Base-by-base conservation (phyloP, 306 rosid genomes). In the Abrus precatorius region DNA sequence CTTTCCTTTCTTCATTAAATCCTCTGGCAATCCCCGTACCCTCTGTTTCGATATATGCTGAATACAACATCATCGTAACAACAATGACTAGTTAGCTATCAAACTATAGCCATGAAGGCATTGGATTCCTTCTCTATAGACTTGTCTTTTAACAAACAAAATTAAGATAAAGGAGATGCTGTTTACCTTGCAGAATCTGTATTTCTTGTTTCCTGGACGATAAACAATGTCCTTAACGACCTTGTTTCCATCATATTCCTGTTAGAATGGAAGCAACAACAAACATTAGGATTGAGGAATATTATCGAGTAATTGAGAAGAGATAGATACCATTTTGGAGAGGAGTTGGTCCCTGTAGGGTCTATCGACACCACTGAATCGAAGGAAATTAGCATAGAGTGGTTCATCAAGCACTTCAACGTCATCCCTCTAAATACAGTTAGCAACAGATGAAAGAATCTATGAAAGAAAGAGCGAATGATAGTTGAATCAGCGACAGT, bases 41-140 rank as follows among this genome's bases (percentile, higher is more conserved):
- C 79, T 84, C 54, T 93, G 93, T 83, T 93, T 93, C 41, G 97
- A 87, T 5, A 93, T 91, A 64, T 93, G 97, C 97, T 93, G 92
- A 41, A 78, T 43, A 80, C 49, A 41, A 55, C n/a, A 41, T 38
- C 20, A 20, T 20, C 69, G 66, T 30, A 53, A 52, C 7, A 20
- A 50, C 14, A 72, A 77, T 36, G 7, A 9, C 63, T 54, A 33
- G 71, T 67, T 73, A 62, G 45, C 68, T 44, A 70, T 47, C 13
- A 29, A 78, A 49, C 44, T 2, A 29, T 60, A 67, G 53, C 69
- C 54, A 76, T 27, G 20, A 40, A 75, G 53, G 69, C 62, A 59
- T 38, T 30, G 48, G 53, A 80, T 55, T 72, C 14, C 44, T 54
- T 73, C 12, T 43, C 56, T 20, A 36, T 47, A 82, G 38, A 74